Conservation (phyloP, 2,329 filamentous ascomycete species). For the Lasiodiplodia sp. region DNA sequence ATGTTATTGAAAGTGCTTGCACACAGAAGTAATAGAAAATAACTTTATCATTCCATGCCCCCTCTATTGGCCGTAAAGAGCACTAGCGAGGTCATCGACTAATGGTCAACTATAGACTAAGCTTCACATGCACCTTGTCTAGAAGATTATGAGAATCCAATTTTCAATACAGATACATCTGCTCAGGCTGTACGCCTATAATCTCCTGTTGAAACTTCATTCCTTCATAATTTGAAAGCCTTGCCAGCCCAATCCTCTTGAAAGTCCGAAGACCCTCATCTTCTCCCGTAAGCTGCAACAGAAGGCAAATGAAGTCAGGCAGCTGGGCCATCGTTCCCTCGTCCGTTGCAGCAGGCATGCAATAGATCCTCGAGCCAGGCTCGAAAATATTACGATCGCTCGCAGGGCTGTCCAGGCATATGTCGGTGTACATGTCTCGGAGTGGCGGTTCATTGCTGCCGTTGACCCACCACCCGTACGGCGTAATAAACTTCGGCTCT, state of each 20-base stretch:
- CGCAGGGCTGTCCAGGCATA: constrained; percentile 32
- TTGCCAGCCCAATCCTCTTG: constrained; percentile 32
- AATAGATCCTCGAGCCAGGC: constrained; percentile 23
- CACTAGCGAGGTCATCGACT: too few relatives aligned
- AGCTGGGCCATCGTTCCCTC: constrained; percentile 20
- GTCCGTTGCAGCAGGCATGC: constrained; percentile 30
- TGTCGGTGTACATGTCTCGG: background rate
- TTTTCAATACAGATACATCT: background rate
- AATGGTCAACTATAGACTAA: too few relatives aligned
- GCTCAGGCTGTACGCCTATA: background rate
- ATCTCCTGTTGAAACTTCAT: background rate
- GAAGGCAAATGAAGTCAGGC: constrained; percentile 30
- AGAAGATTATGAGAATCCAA: background rate
- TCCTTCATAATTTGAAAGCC: constrained; percentile 31
- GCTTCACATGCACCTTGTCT: background rate
- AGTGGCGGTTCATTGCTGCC: background rate
- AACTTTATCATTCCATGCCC: too few relatives aligned
- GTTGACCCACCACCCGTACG: background rate
- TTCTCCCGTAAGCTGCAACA: constrained; percentile 25
- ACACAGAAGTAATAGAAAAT: too few relatives aligned
- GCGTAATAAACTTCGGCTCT: background rate
- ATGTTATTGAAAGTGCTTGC: too few relatives aligned
- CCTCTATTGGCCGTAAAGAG: too few relatives aligned
- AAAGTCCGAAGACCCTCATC: constrained; percentile 14
- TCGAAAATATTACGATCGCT: constrained; percentile 30